Evolutionary conservation across 768 basidiomycete species (phyloP), one percentile per base, ranked within the genome.

Genomic region (Gelatoporia subvermispora): DNA sequence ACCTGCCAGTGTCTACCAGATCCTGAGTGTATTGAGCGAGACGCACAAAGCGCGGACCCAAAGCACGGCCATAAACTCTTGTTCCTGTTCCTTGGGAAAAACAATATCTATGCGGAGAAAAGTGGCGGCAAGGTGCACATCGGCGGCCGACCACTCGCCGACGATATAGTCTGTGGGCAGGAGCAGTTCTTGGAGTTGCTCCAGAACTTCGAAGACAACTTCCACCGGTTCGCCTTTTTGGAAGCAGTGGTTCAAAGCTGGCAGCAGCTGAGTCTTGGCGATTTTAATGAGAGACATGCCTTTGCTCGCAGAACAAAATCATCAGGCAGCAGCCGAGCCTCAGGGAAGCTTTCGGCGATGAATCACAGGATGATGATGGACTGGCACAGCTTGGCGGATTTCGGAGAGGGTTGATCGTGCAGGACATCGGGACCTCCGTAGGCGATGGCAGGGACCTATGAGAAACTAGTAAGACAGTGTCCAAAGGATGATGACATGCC

Each of bases 351-450:
- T 58, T 84, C 83, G 3, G 79, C 79, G 47, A 85, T 59, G 64
- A 85, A 79, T 58, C 85, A 81, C 41, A 84, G 65, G 43, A 85
- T 75, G 35, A 83, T 66, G 35, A 78, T 74, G 2, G 82, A 84
- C 57, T 86, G 84, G 5, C 78, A 68, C 53, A 85, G 59, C 58
- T 84, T 85, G 43, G 63, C 55, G 4, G 81, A 79, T 28, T 79
- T 77, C 0, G 76, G 72, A 1, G 82, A 81, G 0, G 84, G 83
- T 1, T 68, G 55, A 41, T 78, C 75, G 0, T 79, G 72, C 16
- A 75, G 53, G 18, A 75, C 74, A 15, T 70, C 66, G 5, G 82
- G 79, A 1, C 82, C 83, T 23, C 81, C 82, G 54, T 79, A 83
- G 0, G 78, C 65, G 28, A 85, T 65, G 0, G 79, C 77, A 16